phyloP scores from a whole-genome alignment of 768 basidiomycete genomes.

The Xerocomus spinulosus region DNA sequence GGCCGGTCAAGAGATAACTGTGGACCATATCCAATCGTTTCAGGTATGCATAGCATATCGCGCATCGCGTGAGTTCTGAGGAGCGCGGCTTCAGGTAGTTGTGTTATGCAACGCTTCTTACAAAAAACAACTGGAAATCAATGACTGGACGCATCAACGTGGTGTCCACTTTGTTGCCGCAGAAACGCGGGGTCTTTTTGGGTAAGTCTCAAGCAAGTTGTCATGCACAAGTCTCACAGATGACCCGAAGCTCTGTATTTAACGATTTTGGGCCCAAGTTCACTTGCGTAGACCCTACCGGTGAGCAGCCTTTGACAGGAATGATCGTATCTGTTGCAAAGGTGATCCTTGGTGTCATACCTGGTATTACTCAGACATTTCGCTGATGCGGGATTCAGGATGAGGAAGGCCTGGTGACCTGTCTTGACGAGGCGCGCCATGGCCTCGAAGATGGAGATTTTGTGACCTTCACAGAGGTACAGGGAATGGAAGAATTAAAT shows the following conservation, averaged over 20 bases:
- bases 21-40: constrained; percentile 81
- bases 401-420: constrained; percentile 89
- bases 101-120: constrained; percentile 78
- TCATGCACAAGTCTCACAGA: constrained; percentile 2
- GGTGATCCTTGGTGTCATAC: constrained; percentile 37
- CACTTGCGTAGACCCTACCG: constrained; percentile 96
- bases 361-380: background rate
- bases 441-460: constrained; percentile 99
- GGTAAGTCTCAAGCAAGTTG: constrained; percentile 44
- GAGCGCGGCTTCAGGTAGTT: constrained; percentile 58
- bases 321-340: constrained; percentile 96
- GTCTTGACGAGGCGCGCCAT: constrained; percentile 94
- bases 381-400: constrained; percentile 43
- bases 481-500: constrained; percentile 91
- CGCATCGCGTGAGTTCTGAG: constrained; percentile 8
- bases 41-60: constrained; percentile 53
- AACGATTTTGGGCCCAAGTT: constrained; percentile 96
- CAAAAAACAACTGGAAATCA: constrained; percentile 86
- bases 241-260: constrained; percentile 69
- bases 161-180: constrained; percentile 89
- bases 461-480: constrained; percentile 93
- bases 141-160: constrained; percentile 90
- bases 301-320: constrained; percentile 87
- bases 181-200: constrained; percentile 91
- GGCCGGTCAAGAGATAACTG: constrained; percentile 70